A percentile compares a stretch with the other conserved stretches of the same genome.
Evolutionary conservation across 1,284 basidiomycete genomes (phyloP).

Genomic region (Leccinum solheimii): DNA sequence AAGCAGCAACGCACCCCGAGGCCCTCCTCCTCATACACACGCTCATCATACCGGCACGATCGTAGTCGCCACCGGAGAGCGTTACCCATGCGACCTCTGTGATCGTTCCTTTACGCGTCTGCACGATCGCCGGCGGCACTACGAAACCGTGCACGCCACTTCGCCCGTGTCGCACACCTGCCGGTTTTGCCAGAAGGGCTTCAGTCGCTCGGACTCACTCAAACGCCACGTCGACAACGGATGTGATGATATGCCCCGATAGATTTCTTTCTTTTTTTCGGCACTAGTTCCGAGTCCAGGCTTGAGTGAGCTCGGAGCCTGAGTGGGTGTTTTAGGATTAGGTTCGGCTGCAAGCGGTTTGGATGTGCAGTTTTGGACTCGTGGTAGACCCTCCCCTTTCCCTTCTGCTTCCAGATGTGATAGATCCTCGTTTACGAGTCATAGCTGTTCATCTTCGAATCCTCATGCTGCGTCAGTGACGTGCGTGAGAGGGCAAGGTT

Average conservation of each 20-base stretch:
- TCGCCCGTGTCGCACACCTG: slow-evolving; percentile 63
- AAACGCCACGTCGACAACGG: slow-evolving; percentile 68
- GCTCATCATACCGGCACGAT: slow-evolving; percentile 17
- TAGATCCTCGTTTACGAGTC: slow-evolving; percentile 18
- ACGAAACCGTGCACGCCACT: slow-evolving; percentile 68
- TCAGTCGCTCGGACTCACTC: slow-evolving; percentile 63
- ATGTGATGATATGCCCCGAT: slow-evolving; percentile 55
- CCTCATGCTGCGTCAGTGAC: slow-evolving; percentile 11
- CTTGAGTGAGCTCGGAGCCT: slow-evolving; percentile 15
- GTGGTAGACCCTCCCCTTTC: slow-evolving; percentile 6
- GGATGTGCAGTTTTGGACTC: slow-evolving; percentile 20
- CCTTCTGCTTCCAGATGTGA: slow-evolving; percentile 15
- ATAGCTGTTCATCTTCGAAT: slow-evolving; percentile 15
- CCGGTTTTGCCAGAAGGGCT: slow-evolving; percentile 68
- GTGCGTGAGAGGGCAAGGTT: background rate
- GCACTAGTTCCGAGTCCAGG: background rate
- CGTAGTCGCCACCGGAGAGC: slow-evolving; percentile 44
- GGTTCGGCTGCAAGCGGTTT: slow-evolving; percentile 14
- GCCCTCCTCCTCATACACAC: slow-evolving; percentile 15
- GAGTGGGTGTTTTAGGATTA: slow-evolving; percentile 16
- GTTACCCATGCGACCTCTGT: slow-evolving; percentile 68
- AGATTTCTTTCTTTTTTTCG: slow-evolving; percentile 20
- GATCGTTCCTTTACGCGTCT: slow-evolving; percentile 73
- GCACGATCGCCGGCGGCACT: slow-evolving; percentile 77
- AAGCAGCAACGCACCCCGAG: slow-evolving; percentile 13